Conservation (phyloP, 257 asterid genomes). For the Echites panduratus region DNA sequence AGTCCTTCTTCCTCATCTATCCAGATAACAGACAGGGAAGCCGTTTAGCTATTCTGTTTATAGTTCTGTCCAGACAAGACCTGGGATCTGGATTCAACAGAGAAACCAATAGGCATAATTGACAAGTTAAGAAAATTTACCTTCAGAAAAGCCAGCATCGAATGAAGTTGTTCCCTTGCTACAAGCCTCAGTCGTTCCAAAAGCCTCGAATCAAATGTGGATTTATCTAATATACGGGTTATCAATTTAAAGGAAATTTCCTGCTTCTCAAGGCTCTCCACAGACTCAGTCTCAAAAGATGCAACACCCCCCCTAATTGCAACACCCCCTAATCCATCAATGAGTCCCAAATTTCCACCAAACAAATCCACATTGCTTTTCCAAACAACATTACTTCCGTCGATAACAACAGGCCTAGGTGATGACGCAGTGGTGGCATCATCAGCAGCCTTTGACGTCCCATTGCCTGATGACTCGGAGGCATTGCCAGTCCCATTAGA, state of each 20-base stretch:
- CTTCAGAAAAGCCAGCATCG: conserved; percentile 73
- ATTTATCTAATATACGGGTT: conserved; percentile 56
- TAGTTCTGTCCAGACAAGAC: conserved; percentile 8
- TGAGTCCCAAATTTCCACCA: conserved; percentile 32
- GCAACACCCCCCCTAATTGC: conserved; percentile 38
- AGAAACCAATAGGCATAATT: background rate
- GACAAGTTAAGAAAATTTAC: conserved; percentile 28
- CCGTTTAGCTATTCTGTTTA: conserved; percentile 19
- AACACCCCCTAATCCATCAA: conserved; percentile 37
- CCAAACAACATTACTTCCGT: conserved; percentile 46
- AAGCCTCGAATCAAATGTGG: conserved; percentile 49
- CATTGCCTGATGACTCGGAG: conserved; percentile 26
- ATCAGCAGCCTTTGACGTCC: conserved; percentile 17
- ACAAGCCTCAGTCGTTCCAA: conserved; percentile 75
- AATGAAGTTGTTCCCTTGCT: conserved; percentile 66
- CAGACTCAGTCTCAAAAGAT: conserved; percentile 61
- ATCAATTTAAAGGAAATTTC: conserved; percentile 65
- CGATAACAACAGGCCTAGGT: conserved; percentile 16
- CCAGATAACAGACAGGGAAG: conserved; percentile 21
- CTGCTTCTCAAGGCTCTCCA: conserved; percentile 74
- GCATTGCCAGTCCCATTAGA: conserved; percentile 20
- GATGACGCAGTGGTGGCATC: conserved; percentile 19
- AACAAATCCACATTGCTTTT: conserved; percentile 62
- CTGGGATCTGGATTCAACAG: background rate
- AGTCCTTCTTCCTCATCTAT: conserved; percentile 86